phyloP scores from a whole-genome alignment of 805 yeast genomes.

The Yarrowia osloensis region DNA sequence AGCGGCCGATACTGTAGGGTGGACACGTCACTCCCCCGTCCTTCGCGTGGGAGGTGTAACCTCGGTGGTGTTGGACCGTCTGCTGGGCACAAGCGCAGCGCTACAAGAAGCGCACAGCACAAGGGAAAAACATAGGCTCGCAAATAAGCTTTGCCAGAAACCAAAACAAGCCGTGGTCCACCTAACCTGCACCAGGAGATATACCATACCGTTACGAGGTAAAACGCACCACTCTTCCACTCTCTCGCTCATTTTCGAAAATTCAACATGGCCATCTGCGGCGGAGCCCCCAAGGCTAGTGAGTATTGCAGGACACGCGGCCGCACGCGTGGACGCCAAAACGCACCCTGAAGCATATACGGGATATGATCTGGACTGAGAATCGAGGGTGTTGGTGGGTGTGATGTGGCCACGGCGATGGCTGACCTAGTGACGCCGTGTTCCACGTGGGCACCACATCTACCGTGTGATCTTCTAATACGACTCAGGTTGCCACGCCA shows the following conservation, averaged over 20 bases:
- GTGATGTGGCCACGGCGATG: too few species aligned
- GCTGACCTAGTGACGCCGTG: too few species aligned
- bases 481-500: too few species aligned
- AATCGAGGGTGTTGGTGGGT: too few species aligned
- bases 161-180: constrained; percentile 26
- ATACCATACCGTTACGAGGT: constrained; percentile 6
- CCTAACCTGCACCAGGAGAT: constrained; percentile 9
- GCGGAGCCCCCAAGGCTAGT: constrained; percentile 47
- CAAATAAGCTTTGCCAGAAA: constrained; percentile 18
- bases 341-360: not conserved
- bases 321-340: not conserved
- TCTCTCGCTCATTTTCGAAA: constrained; percentile 11
- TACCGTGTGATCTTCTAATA: too few species aligned
- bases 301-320: constrained; percentile 34
- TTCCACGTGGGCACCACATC: too few species aligned
- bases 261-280: constrained; percentile 45
- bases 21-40: constrained; percentile 17
- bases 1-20: not conserved
- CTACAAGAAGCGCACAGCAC: constrained; percentile 8
- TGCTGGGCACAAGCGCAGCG: not conserved
- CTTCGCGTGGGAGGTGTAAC: constrained; percentile 8
- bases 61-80: too few species aligned
- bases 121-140: constrained; percentile 1
- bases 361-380: not conserved
- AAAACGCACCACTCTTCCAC: constrained; percentile 6